Evolutionary conservation across 2,329 filamentous ascomycete species (phyloP).

Genomic region (Karstenula rhodostoma): DNA sequence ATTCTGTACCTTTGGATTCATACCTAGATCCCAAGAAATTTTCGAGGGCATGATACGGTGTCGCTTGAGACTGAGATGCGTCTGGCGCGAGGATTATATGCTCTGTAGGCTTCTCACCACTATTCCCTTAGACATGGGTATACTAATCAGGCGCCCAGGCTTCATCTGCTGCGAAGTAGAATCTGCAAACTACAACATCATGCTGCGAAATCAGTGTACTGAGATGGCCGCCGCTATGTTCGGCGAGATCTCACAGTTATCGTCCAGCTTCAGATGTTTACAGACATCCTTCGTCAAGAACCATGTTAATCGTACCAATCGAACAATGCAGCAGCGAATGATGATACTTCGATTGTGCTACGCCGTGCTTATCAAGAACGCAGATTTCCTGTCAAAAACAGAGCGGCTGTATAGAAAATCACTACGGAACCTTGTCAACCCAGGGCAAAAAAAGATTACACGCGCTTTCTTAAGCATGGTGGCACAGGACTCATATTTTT

Average conservation of each 20-base stretch:
- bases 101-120: background rate
- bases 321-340: background rate
- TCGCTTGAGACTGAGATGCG: background rate
- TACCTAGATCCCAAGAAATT: background rate
- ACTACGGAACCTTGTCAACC: background rate
- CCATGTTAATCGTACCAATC: background rate
- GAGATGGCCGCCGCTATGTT: too few relatives aligned
- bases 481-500: background rate
- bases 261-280: too few relatives aligned
- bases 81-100: background rate
- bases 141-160: too few relatives aligned
- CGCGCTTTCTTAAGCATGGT: background rate
- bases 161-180: too few relatives aligned
- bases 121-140: background rate
- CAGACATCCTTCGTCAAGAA: too few relatives aligned
- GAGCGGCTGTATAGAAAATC: background rate
- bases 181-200: too few relatives aligned
- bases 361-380: background rate
- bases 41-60: background rate
- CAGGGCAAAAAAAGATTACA: background rate
- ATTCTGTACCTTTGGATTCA: background rate
- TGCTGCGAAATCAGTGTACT: too few relatives aligned
- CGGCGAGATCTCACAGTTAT: too few relatives aligned
- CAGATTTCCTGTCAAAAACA: background rate
- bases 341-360: background rate